Evolutionary conservation across 129 eudicot genomes (phyloP), one percentile per base, ranked within the genome.

Genomic region (Artemisia argyi): DNA sequence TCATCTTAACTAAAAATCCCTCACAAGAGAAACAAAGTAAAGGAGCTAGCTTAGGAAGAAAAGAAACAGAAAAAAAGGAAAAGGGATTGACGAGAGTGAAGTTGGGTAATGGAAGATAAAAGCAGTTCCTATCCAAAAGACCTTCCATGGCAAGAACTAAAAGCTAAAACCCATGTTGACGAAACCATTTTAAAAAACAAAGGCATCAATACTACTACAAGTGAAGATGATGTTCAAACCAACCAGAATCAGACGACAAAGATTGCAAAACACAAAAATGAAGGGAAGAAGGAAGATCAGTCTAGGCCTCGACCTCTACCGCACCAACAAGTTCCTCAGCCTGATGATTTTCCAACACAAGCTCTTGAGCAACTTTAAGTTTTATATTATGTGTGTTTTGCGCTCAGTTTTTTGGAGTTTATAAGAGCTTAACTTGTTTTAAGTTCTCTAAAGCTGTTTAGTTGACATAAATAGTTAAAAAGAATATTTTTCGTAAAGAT

Each of bases 311-410:
- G 60, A 76, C 69, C 84, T 44, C 65, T 83, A 61, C 85, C 88
- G 56, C 91, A 80, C 24, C 67, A 78, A 69, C 82, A 86, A 51
- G 87, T 83, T 74, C 91, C 88, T 47, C 88, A 86, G 73, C 88
- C 88, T 32, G 49, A 78, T 44, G 83, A 86, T 17, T 83, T 86
- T 77, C 60, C 71, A 61, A 68, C 84, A 53, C 58, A 81, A 59
- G 77, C 79, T 56, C 88, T 86, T 70, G 86, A 86, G 74, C 74
- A 83, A 39, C 84, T 83, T 71, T 85, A 72, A 63, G 24, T 46
- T 13, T 12, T 3, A 9, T 52, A 4, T 12, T 3, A 9, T 60
- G 46, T 60, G 30, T 60, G 10, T n/a, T 60, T 60, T 59, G 5
- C 65, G 30, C 3, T 26, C 3, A 26, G 4, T 26, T 24, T 26